Conservation (phyloP, 352 stramenopile genomes). For the Pythium aquatile region DNA sequence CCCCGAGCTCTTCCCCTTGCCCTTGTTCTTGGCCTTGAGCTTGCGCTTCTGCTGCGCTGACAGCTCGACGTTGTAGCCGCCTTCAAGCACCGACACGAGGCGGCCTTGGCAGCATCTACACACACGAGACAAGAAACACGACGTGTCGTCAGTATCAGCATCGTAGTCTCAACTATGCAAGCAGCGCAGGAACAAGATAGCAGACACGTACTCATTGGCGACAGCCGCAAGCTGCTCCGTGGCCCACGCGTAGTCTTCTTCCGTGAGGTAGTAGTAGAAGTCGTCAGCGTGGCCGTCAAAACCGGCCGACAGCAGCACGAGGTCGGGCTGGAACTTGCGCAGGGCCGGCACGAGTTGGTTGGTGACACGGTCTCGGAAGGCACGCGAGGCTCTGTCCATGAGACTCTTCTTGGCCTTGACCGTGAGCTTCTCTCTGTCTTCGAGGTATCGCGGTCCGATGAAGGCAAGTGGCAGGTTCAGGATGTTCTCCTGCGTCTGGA, state of each 20-base stretch:
- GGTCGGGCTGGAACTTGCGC: slow-evolving; percentile 47
- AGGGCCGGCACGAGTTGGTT: slow-evolving; percentile 48
- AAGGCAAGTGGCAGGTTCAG: slow-evolving; percentile 54
- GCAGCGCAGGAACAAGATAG: neutral
- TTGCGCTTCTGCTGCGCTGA: slow-evolving; percentile 38
- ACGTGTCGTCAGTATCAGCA: neutral
- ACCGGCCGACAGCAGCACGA: slow-evolving; percentile 69
- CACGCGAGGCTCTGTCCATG: slow-evolving; percentile 46
- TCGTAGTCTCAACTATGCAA: too few species aligned
- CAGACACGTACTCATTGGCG: slow-evolving; percentile 83
- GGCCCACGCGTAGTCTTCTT: slow-evolving; percentile 87
- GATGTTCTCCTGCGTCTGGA: slow-evolving; percentile 45
- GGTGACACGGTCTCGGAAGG: slow-evolving; percentile 45
- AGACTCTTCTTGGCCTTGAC: slow-evolving; percentile 50
- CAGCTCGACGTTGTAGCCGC: slow-evolving; percentile 87
- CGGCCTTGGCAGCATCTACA: slow-evolving; percentile 85
- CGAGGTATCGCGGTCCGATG: slow-evolving; percentile 53
- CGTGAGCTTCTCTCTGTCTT: slow-evolving; percentile 53
- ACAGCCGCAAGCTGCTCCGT: slow-evolving; percentile 85
- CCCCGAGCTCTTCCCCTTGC: neutral
- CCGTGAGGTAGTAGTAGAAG: slow-evolving; percentile 72
- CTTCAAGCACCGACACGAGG: slow-evolving; percentile 94
- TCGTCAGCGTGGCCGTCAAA: slow-evolving; percentile 70
- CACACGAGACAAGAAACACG: neutral
- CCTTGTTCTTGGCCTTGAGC: slow-evolving; percentile 31